Conservation (phyloP, 139 green algal genomes). For the Limnomonas spitsbergensis region DNA sequence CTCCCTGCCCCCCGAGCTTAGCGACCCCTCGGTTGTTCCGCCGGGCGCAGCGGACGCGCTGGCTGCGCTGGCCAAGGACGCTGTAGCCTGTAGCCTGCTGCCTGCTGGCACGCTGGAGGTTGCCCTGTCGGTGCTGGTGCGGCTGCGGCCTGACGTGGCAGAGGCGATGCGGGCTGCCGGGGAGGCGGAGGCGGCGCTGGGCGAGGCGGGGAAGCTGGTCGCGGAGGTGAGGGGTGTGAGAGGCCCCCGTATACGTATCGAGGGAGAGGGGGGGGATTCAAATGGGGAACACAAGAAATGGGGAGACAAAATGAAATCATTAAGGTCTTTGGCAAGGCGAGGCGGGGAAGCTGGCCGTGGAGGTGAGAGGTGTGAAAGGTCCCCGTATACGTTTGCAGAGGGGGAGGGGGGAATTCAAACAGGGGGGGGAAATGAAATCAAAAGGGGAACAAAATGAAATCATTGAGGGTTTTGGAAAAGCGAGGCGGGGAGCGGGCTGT, state of each 20-base stretch:
- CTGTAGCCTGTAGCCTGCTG: constrained; percentile 21
- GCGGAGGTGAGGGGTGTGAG: too few relatives aligned
- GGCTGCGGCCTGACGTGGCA: constrained; percentile 32
- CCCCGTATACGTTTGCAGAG: too few relatives aligned
- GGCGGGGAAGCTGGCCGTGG: constrained; percentile 17
- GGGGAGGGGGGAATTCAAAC: too few relatives aligned
- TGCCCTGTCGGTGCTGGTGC: constrained; percentile 17
- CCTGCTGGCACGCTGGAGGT: constrained; percentile 12
- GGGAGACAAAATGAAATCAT: too few relatives aligned
- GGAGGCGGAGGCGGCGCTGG: constrained; percentile 23
- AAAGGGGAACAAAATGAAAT: too few relatives aligned
- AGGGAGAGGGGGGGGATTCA: too few relatives aligned
- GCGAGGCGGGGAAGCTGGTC: constrained; percentile 22
- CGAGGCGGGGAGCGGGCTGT: constrained; percentile 22
- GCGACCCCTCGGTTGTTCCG: constrained; percentile 23
- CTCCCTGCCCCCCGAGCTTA: constrained; percentile 23
- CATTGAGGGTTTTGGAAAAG: too few relatives aligned
- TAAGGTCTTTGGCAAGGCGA: too few relatives aligned
- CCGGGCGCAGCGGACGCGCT: constrained; percentile 25
- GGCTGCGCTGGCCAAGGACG: constrained; percentile 30
- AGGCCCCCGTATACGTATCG: too few relatives aligned
- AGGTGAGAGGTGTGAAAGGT: too few relatives aligned
- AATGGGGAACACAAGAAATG: too few relatives aligned
- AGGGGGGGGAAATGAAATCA: too few relatives aligned
- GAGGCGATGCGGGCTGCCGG: constrained; percentile 21